These are phyloP conservation scores for Penicillium decumbens DNA, from an alignment of 2,329 filamentous ascomycete genomes.

Conservation along the genomic window DNA sequence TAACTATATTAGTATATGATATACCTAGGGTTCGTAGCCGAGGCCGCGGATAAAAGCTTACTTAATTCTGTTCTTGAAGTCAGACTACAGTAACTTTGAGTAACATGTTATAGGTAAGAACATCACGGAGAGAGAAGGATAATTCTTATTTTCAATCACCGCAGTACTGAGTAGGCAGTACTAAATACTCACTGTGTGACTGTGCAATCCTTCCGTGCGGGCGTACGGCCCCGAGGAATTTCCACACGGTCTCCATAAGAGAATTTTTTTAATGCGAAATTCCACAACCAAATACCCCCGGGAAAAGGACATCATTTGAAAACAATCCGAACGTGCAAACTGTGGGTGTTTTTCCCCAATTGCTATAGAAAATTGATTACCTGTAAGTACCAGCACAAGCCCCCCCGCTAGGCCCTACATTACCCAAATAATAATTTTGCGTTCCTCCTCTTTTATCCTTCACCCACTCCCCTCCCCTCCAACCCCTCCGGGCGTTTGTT, in stretches of 20 bases:
- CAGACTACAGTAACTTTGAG: not conserved
- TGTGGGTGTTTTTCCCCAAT: not conserved
- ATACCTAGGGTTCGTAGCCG: not conserved
- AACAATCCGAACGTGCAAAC: not conserved
- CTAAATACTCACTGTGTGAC: constrained; percentile 4
- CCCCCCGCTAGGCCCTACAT: constrained; percentile 20
- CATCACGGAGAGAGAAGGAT: not conserved
- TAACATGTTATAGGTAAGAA: not conserved
- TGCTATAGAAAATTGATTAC: not conserved
- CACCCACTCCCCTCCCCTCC: constrained; percentile 17
- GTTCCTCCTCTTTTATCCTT: constrained; percentile 17
- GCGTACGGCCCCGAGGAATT: constrained; percentile 18
- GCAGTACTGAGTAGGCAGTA: too few species aligned
- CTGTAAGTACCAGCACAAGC: constrained; percentile 9
- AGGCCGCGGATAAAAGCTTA: not conserved
- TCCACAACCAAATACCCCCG: constrained; percentile 1
- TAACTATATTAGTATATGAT: not conserved
- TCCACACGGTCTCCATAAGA: constrained; percentile 16
- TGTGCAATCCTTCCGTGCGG: constrained; percentile 9
- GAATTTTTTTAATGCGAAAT: constrained; percentile 18
- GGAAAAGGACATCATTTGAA: not conserved
- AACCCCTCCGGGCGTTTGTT: constrained; percentile 14
- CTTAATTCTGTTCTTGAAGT: not conserved
- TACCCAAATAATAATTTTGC: constrained; percentile 28
- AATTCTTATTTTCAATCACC: not conserved